phyloP scores from a whole-genome alignment of 192 early-diverging fungal species.

The Gaertneriomyces sp. region DNA sequence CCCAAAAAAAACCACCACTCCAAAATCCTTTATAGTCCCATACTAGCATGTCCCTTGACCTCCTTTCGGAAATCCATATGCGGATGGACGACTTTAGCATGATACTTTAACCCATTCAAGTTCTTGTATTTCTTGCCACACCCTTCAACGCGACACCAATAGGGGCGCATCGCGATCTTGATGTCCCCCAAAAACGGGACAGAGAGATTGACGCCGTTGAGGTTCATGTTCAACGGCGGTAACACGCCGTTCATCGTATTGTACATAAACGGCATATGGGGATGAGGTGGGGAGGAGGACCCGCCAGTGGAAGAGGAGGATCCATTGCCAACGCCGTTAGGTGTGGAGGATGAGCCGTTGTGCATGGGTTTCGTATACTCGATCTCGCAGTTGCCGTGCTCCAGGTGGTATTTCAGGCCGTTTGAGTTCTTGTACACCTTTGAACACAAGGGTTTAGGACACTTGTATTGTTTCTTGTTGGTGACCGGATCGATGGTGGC shows the following conservation, averaged over 20 bases:
- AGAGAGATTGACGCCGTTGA: too few relatives aligned
- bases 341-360: not conserved
- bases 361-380: conserved; percentile 12
- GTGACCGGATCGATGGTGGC: not conserved
- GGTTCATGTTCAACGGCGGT: too few relatives aligned
- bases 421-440: conserved; percentile 93
- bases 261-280: not conserved
- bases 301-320: too few relatives aligned
- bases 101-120: conserved; percentile 67
- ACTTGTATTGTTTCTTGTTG: conserved; percentile 14
- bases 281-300: too few relatives aligned
- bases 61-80: conserved; percentile 37
- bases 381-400: conserved; percentile 60
- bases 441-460: conserved; percentile 17
- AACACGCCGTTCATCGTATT: not conserved
- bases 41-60: conserved; percentile 29
- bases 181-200: conserved; percentile 9
- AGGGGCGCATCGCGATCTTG: conserved; percentile 31
- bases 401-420: conserved; percentile 93
- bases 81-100: conserved; percentile 44
- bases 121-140: conserved; percentile 35
- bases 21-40: conserved; percentile 7
- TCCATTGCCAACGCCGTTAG: not conserved
- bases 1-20: too few relatives aligned
- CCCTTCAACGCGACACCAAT: conserved; percentile 30